Percentiles rank a stretch among this genome's conserved stretches.
Evolutionary conservation across 306 rosid species (phyloP).

Genomic region (Vigna hirtella): DNA sequence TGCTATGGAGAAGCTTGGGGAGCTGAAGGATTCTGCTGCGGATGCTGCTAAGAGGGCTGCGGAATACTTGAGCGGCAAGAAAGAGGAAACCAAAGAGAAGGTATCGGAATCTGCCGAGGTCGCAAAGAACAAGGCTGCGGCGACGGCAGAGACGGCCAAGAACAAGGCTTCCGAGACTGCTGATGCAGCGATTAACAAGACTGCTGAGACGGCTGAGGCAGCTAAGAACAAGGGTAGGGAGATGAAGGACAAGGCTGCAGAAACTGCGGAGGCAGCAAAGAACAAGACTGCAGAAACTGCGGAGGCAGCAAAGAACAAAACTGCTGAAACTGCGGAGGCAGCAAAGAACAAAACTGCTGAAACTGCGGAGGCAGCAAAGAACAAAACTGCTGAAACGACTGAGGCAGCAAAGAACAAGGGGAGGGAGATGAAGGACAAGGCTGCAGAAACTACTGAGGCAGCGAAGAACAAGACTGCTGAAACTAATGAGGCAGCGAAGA

Average conservation of each 20-base stretch:
- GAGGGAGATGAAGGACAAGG: slow-evolving; percentile 29
- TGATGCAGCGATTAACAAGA: slow-evolving; percentile 8
- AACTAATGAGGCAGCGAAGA: slow-evolving; percentile 6
- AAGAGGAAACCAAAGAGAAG: slow-evolving; percentile 61
- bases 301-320: slow-evolving; percentile 28
- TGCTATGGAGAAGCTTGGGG: slow-evolving; percentile 59
- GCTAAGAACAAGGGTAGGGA: background rate
- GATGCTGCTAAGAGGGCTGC: slow-evolving; percentile 65
- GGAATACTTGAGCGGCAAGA: slow-evolving; percentile 65
- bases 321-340: slow-evolving; percentile 29
- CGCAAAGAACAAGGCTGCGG: slow-evolving; percentile 28
- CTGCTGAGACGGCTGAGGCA: slow-evolving; percentile 37
- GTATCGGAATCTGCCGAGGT: slow-evolving; percentile 57
- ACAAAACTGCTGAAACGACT: slow-evolving; percentile 44
- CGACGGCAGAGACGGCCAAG: slow-evolving; percentile 37
- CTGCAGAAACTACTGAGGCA: slow-evolving; percentile 29
- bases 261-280: slow-evolving; percentile 38
- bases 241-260: slow-evolving; percentile 39
- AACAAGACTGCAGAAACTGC: slow-evolving; percentile 47
- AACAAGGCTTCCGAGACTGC: slow-evolving; percentile 47
- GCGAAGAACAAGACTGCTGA: background rate
- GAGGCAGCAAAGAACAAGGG: slow-evolving; percentile 36
- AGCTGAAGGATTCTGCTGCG: slow-evolving; percentile 64
- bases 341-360: background rate
- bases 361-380: slow-evolving; percentile 8